Conservation (phyloP, 164 flowering plant species). For the Nymphaea colorata region DNA sequence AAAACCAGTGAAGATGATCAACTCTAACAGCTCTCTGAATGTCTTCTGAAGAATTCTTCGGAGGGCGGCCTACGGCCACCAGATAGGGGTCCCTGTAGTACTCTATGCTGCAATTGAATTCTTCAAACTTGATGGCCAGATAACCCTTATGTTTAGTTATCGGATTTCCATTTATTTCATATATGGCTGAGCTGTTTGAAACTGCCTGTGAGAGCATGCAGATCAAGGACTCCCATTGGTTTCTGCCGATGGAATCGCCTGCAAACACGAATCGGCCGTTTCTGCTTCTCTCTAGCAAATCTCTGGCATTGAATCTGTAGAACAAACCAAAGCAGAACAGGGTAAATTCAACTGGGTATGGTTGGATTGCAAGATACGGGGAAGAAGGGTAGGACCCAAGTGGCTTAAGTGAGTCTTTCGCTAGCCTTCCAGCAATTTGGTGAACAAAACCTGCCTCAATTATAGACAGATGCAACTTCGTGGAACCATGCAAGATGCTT, state of each 20-base stretch:
- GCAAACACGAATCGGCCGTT: constrained; percentile 67
- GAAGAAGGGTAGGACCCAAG: neutral
- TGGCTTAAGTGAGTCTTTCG: no score
- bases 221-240: constrained; percentile 90
- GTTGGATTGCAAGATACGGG: neutral
- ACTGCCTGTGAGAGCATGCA: constrained; percentile 76
- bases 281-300: constrained; percentile 45
- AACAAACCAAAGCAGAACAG: neutral
- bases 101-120: constrained; percentile 63
- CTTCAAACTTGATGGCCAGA: constrained; percentile 51
- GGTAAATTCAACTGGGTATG: neutral
- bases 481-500: no score
- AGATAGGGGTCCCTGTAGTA: constrained; percentile 77
- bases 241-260: constrained; percentile 84
- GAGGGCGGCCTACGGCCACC: constrained; percentile 38
- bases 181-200: constrained; percentile 43
- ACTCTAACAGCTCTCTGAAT: constrained; percentile 33
- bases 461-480: no score
- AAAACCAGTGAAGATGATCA: constrained; percentile 50
- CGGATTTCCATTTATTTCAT: constrained; percentile 62
- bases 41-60: constrained; percentile 24
- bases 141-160: constrained; percentile 77
- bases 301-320: constrained; percentile 60
- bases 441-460: no score
- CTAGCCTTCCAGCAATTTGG: no score